Evolutionary conservation across 1,284 basidiomycete species (phyloP), one percentile per base, ranked within the genome.

Genomic region (Boletus hoseneyae): DNA sequence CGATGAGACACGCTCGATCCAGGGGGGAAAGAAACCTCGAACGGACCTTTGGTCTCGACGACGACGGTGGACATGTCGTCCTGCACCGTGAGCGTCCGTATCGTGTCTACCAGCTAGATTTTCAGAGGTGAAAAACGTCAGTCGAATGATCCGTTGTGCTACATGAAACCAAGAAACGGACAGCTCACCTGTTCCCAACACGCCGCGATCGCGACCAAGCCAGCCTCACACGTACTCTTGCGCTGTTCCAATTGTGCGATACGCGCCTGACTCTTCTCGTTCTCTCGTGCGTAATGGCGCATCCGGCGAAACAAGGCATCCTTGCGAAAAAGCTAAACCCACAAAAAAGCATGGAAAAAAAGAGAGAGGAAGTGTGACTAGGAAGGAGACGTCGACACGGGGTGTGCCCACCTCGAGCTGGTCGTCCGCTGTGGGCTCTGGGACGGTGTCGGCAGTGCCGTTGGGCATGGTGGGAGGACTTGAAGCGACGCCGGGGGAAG

Each of bases 291-390:
- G 67, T 96, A 95, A 61, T 94, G 83, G 62, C 82, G 87, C 92
- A 97, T 94, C 55, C 92, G 80, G 42, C 94, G 79, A 68, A 85
- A 96, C 45, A 97, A 88, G 37, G 94, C 94, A 65, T 95, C 92
- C 71, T 97, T 97, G 52, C 91, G 85, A 66, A 87, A 87, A 18
- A 76, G 70, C 86, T 90, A 57, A 30, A 53, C n/a, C 21, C 42
- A 59, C 37, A 32, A 37, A 33, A 37, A 35, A 12, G 47, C 12
- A 33, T 11, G 23, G 54, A 42, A 56, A 42, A 50, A 60, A 33
- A 38, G 42, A 52, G 39, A 33, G 27, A 53, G 44, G 21, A 42
- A 47, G 51, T 45, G 55, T 48, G 54, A 66, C 59, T 62, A 62
- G 37, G 45, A 50, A 65, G 45, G 45, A 58, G 55, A 56, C 48